Evolutionary conservation across 1,139 yeast genomes (phyloP).

Genomic region (Diutina sp.): DNA sequence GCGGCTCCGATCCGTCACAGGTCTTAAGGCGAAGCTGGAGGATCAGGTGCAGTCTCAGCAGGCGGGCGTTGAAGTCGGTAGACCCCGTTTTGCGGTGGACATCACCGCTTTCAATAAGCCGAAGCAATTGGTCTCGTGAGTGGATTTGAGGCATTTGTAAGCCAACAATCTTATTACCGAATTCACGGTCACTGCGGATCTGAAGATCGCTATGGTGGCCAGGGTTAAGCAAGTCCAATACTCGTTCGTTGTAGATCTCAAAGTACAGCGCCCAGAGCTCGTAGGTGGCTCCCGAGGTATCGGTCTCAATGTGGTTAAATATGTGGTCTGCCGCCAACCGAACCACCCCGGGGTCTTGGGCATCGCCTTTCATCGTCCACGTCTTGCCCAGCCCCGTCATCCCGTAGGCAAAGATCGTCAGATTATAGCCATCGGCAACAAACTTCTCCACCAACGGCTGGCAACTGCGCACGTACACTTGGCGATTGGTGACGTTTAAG

Average conservation of each 20-base stretch:
- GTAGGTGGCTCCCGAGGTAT: conserved; percentile 15
- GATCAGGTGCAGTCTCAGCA: conserved; percentile 89
- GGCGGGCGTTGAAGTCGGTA: conserved; percentile 75
- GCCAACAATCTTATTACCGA: conserved; percentile 73
- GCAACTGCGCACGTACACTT: conserved; percentile 53
- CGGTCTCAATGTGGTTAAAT: conserved; percentile 34
- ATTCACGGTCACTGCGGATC: conserved; percentile 60
- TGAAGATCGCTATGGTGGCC: conserved; percentile 34
- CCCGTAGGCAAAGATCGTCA: conserved; percentile 87
- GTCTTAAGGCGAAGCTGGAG: conserved; percentile 53
- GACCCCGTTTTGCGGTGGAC: conserved; percentile 68
- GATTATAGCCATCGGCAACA: conserved; percentile 64
- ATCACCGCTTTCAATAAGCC: conserved; percentile 58
- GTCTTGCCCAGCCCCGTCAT: conserved; percentile 97
- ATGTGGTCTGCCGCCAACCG: conserved; percentile 61
- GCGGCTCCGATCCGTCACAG: conserved; percentile 7
- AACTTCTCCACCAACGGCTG: conserved; percentile 51
- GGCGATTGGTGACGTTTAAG: conserved; percentile 31
- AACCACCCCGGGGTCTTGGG: conserved; percentile 62
- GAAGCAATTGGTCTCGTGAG: conserved; percentile 46
- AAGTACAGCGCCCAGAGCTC: conserved; percentile 56
- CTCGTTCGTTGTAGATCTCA: conserved; percentile 84
- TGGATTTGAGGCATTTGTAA: conserved; percentile 47
- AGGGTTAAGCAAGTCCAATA: conserved; percentile 48
- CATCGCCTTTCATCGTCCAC: conserved; percentile 74